Conservation (phyloP, 257 asterid species). For the Fraxinus americana region DNA sequence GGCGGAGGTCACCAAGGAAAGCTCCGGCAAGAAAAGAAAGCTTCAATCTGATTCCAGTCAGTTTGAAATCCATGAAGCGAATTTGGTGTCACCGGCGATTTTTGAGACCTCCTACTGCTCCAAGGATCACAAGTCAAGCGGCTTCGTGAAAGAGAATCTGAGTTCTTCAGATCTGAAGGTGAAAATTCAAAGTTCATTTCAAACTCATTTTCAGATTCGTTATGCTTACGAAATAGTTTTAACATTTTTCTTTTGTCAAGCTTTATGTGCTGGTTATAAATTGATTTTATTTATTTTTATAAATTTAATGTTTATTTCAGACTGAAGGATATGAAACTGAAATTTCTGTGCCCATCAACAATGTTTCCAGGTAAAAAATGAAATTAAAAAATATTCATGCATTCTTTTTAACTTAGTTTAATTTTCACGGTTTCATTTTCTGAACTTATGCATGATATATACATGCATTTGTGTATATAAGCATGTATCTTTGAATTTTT, state of each 20-base stretch:
- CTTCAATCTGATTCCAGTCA: not conserved
- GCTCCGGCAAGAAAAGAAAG: constrained; percentile 5
- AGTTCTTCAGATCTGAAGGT: constrained; percentile 9
- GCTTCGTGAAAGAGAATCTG: not conserved
- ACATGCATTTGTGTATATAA: not conserved
- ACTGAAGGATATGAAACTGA: too few relatives aligned
- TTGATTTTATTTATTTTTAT: too few relatives aligned
- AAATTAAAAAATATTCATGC: too few relatives aligned
- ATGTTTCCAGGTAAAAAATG: too few relatives aligned
- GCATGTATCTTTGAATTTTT: too few relatives aligned
- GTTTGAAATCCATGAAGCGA: not conserved
- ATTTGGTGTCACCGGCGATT: not conserved
- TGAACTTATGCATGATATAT: too few relatives aligned
- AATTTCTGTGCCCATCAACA: too few relatives aligned
- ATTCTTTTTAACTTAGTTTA: too few relatives aligned
- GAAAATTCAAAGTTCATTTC: not conserved
- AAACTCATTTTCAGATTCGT: not conserved
- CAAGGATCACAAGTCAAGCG: not conserved
- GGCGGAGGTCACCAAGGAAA: not conserved
- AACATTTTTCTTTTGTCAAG: too few relatives aligned
- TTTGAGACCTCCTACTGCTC: not conserved
- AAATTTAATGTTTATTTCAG: too few relatives aligned
- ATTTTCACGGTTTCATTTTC: too few relatives aligned
- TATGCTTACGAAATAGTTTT: too few relatives aligned
- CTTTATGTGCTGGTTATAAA: not conserved